Percentiles rank a stretch among this genome's conserved stretches.
Evolutionary conservation across 192 early-diverging fungal genomes (phyloP).

Genomic region (Gaertneriomyces semiglobifer): DNA sequence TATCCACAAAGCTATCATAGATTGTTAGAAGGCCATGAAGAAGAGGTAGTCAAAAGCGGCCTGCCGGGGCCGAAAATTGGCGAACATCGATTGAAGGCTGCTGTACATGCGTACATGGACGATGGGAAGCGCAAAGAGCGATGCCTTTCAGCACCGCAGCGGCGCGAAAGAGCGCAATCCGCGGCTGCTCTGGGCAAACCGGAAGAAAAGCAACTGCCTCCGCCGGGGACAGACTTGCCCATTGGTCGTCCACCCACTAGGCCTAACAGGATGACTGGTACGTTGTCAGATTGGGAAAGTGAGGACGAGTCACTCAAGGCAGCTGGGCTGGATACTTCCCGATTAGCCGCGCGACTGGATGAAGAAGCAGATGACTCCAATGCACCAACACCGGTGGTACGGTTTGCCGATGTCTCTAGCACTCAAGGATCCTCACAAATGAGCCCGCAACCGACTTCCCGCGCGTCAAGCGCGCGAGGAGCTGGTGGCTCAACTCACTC

Average conservation of each 20-base stretch:
- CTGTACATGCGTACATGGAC: not conserved
- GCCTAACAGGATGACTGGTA: slow-evolving; percentile 17
- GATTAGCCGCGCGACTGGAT: too few species aligned
- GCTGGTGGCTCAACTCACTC: too few species aligned
- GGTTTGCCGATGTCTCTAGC: too few species aligned
- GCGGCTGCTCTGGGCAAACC: not conserved
- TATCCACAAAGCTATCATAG: slow-evolving; percentile 42
- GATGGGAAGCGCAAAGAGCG: not conserved
- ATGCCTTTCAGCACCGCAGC: not conserved
- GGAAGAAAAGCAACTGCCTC: not conserved
- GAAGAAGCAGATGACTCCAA: too few species aligned
- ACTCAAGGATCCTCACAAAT: too few species aligned
- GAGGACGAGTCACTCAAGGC: not conserved
- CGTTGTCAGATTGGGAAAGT: slow-evolving; percentile 12
- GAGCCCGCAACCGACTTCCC: too few species aligned
- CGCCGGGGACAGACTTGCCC: slow-evolving; percentile 1
- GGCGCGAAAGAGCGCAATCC: not conserved
- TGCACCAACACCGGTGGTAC: too few species aligned
- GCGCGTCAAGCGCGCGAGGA: too few species aligned
- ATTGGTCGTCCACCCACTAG: slow-evolving; percentile 20
- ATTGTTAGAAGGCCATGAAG: slow-evolving; percentile 29
- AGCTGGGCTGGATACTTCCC: too few species aligned
- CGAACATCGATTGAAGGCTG: not conserved
- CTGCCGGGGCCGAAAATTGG: not conserved
- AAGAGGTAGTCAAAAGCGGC: not conserved